These are phyloP conservation scores for Ophiosphaerella korrae DNA, from an alignment of 2,329 filamentous ascomycete species.

Conservation along the genomic window DNA sequence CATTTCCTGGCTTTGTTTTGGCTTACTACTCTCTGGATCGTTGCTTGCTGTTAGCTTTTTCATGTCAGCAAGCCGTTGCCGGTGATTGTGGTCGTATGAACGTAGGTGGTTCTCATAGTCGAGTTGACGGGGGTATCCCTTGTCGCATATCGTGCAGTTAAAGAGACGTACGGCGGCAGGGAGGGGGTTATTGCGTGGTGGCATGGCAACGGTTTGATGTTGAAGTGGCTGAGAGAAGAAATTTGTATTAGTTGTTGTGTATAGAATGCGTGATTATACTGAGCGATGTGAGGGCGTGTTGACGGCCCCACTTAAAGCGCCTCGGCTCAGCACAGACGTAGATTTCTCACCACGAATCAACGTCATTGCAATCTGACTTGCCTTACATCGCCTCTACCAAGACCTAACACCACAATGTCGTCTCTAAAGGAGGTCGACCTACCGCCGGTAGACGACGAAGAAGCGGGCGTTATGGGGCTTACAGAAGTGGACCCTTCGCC, in stretches of 20 bases:
- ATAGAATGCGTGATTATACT: too few relatives aligned
- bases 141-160: slow-evolving; percentile 74
- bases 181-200: slow-evolving; percentile 50
- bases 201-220: slow-evolving; percentile 14
- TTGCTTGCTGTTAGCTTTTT: slow-evolving; percentile 60
- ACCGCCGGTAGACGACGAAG: slow-evolving; percentile 32
- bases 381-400: not conserved
- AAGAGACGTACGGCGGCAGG: slow-evolving; percentile 46
- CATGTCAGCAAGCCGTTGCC: slow-evolving; percentile 77
- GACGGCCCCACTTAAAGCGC: slow-evolving; percentile 13
- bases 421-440: slow-evolving; percentile 13
- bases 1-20: slow-evolving; percentile 29
- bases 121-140: slow-evolving; percentile 93
- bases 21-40: slow-evolving; percentile 27
- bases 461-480: slow-evolving; percentile 67
- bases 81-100: slow-evolving; percentile 92
- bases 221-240: too few relatives aligned
- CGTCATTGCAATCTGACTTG: slow-evolving; percentile 29
- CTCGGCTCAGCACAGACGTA: slow-evolving; percentile 23
- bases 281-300: too few relatives aligned
- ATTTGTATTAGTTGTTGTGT: not conserved
- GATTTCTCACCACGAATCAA: slow-evolving; percentile 33
- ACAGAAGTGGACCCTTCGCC: slow-evolving; percentile 82
- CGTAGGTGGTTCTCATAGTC: slow-evolving; percentile 94
- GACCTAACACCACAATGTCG: slow-evolving; percentile 11